phyloP scores from a whole-genome alignment of 1,284 basidiomycete genomes.

The Naganishia sp. region DNA sequence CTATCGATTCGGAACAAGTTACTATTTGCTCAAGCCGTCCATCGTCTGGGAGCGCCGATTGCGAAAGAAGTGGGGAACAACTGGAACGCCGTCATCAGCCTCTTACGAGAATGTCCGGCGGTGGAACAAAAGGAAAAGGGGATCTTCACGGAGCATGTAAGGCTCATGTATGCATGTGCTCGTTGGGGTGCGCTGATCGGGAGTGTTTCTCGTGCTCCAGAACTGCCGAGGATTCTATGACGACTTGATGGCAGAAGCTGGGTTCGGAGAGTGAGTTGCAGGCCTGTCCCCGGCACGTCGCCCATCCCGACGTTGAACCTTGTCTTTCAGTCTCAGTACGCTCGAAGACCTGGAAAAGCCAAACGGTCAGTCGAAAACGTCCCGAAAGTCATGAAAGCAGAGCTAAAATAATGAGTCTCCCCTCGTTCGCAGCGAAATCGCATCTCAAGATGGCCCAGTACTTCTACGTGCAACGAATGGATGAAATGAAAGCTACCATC shows the following conservation, averaged over 20 bases:
- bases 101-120: conserved; percentile 7
- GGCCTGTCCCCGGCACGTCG: neutral
- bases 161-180: neutral
- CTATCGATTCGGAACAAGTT: conserved; percentile 56
- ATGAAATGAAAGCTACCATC: conserved; percentile 70
- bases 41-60: conserved; percentile 67
- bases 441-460: conserved; percentile 72
- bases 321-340: conserved; percentile 13
- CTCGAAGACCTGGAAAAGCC: conserved; percentile 26
- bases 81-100: conserved; percentile 22
- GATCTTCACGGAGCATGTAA: conserved; percentile 9
- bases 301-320: neutral
- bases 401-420: neutral
- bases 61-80: conserved; percentile 17
- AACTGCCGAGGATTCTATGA: conserved; percentile 30
- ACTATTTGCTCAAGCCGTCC: conserved; percentile 78
- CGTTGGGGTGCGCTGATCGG: neutral
- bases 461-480: conserved; percentile 67
- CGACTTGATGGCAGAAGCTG: conserved; percentile 33
- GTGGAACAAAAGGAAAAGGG: conserved; percentile 24
- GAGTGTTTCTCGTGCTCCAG: neutral
- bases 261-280: conserved; percentile 26
- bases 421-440: conserved; percentile 51
- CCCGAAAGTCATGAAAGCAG: too few species aligned
- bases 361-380: conserved; percentile 4